These are phyloP conservation scores for Saccharomyces uvarum DNA, from an alignment of 1,139 yeast species.

Conservation along the genomic window DNA sequence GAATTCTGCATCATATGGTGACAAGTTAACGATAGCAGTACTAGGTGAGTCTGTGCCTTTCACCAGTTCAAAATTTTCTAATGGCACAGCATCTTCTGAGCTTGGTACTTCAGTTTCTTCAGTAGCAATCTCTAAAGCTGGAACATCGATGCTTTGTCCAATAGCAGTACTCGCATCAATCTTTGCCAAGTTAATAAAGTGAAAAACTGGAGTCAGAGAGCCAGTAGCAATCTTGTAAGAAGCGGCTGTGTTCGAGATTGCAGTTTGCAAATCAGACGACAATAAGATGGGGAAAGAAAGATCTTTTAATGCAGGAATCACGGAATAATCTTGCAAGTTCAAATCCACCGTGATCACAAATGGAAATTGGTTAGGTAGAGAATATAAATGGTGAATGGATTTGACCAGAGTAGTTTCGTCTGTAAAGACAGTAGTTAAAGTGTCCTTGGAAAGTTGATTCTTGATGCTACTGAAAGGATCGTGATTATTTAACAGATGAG, in stretches of 20 bases:
- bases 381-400: constrained; percentile 53
- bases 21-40: constrained; percentile 54
- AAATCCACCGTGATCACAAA: constrained; percentile 60
- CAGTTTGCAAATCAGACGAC: constrained; percentile 51
- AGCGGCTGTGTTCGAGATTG: constrained; percentile 42
- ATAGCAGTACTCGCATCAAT: constrained; percentile 26
- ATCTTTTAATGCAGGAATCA: constrained; percentile 65
- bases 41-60: constrained; percentile 6
- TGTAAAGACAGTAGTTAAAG: constrained; percentile 33
- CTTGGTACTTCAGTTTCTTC: neutral
- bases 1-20: constrained; percentile 46
- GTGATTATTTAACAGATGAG: constrained; percentile 18
- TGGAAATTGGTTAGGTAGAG: constrained; percentile 32
- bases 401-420: constrained; percentile 48
- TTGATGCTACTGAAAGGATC: constrained; percentile 27
- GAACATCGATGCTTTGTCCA: constrained; percentile 8
- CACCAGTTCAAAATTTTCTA: neutral
- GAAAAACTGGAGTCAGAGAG: constrained; percentile 53
- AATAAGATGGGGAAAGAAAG: constrained; percentile 55
- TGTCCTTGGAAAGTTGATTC: constrained; percentile 10
- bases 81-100: neutral
- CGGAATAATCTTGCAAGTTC: constrained; percentile 50
- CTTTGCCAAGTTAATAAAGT: constrained; percentile 42
- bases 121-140: constrained; percentile 7
- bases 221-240: constrained; percentile 51